Percentiles rank a stretch among this genome's conserved stretches.
phyloP scores from a whole-genome alignment of 2,329 filamentous ascomycete species.

The Fusarium globosum region DNA sequence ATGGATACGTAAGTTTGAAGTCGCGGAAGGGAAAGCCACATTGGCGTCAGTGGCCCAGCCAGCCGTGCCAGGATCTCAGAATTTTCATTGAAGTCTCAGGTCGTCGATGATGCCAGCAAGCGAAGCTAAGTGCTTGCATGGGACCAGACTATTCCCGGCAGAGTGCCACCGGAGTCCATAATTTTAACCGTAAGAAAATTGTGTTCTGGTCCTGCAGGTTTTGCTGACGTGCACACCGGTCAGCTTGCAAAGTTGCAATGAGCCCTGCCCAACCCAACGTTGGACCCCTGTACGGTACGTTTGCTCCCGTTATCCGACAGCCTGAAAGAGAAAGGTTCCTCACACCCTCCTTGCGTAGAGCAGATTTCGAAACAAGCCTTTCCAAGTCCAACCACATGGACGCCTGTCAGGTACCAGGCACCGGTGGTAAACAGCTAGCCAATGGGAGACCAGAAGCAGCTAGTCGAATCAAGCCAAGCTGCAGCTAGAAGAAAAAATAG shows the following conservation, averaged over 20 bases:
- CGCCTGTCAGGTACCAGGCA: constrained; percentile 57
- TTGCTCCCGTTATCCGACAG: constrained; percentile 13
- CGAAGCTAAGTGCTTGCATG: constrained; percentile 36
- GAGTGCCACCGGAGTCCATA: constrained; percentile 1
- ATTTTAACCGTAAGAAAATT: constrained; percentile 12
- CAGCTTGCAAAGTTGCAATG: constrained; percentile 15
- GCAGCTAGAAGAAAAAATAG: constrained; percentile 44
- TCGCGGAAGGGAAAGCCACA: constrained; percentile 17
- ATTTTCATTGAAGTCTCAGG: constrained; percentile 32
- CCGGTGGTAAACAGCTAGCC: constrained; percentile 44
- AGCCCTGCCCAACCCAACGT: background rate
- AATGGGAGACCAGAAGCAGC: constrained; percentile 42
- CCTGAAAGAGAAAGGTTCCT: background rate
- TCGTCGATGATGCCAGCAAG: constrained; percentile 15
- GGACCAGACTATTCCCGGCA: constrained; percentile 22
- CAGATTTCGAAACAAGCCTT: constrained; percentile 47
- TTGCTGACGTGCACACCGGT: constrained; percentile 23
- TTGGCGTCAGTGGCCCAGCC: constrained; percentile 20
- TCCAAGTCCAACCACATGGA: constrained; percentile 54
- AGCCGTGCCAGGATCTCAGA: constrained; percentile 17
- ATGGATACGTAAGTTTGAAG: constrained; percentile 8
- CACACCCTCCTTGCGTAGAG: constrained; percentile 23
- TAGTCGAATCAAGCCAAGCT: constrained; percentile 20
- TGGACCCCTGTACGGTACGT: constrained; percentile 7
- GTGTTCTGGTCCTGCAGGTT: constrained; percentile 3